Evolutionary conservation across 768 basidiomycete species (phyloP).

Genomic region (Grammothele lineata): DNA sequence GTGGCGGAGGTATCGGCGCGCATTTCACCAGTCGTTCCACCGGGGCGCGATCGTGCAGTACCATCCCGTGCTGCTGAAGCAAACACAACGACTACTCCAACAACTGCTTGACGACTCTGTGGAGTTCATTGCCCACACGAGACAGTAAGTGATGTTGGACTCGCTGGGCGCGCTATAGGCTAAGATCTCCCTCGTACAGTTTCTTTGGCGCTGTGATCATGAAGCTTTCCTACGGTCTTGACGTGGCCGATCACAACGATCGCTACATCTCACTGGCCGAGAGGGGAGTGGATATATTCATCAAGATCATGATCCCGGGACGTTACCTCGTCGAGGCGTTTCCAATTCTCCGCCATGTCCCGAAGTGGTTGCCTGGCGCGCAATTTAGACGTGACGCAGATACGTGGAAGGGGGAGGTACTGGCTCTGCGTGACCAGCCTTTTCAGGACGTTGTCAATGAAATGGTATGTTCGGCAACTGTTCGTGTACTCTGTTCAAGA

Average conservation of each 20-base stretch:
- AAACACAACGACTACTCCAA: neutral
- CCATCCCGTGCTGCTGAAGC: neutral
- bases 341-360: constrained; percentile 15
- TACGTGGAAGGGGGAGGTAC: neutral
- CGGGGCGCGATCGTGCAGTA: neutral
- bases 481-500: neutral
- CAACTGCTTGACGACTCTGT: neutral
- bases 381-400: constrained; percentile 13
- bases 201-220: constrained; percentile 1
- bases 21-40: constrained; percentile 8
- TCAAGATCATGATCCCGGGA: neutral
- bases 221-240: constrained; percentile 7
- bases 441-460: neutral
- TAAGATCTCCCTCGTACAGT: neutral
- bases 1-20: constrained; percentile 4
- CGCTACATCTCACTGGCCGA: constrained; percentile 6
- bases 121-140: constrained; percentile 1
- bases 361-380: constrained; percentile 23
- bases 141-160: neutral
- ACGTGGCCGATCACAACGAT: constrained; percentile 3
- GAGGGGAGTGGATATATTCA: constrained; percentile 1
- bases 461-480: neutral
- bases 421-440: neutral
- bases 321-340: constrained; percentile 1
- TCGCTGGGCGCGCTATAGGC: neutral